Evolutionary conservation across 495 filamentous ascomycete genomes (phyloP), one percentile per base, ranked within the genome.

Genomic region (Aspergillus funiculosus): DNA sequence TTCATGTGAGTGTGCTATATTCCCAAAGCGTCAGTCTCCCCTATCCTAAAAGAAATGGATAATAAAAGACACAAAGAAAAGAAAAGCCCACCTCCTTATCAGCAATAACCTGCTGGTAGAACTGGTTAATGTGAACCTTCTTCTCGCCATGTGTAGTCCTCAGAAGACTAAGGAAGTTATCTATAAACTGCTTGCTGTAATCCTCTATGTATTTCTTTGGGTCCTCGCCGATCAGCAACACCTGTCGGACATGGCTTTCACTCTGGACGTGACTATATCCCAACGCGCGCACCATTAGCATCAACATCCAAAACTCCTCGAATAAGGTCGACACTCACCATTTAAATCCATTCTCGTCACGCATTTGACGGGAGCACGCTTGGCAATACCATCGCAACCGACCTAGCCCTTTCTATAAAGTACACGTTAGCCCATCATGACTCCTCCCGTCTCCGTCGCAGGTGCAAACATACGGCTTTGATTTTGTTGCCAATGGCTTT

Each of bases 1-100:
- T 95, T 97, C 82, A 96, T 85, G 58, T 97, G 94, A 10, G 89
- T 73, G 59, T 97, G 94, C 60, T 89, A 79, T 59, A 34, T 27
- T 29, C 24, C 1, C 28, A 19, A 19, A 10, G 2, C 11, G 13
- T 7, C 20, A 30, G 28, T 25, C 22, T 21, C 17, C n/a, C 31
- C 11, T 31, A 24, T 7, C 20, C 22, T 6, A 20, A n/a, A 13
- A 3, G 5, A 26, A 42, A 8, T 22, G 7, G 0, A 38, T 9
- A 27, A 8, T 20, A 14, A 24, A 6, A 3, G 4, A 41, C n/a
- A n/a, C n/a, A 21, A 13, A 17, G 4, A 22, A 2, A 13, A 4
- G 10, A 28, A 41, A 27, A 44, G 21, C 56, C 52, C 17, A 62
- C 59, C 27, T 52, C 39, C 25, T 68, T 68, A 41, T 73, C 66